Percentiles rank a stretch among this genome's conserved stretches.
Conservation (phyloP, 176 grass and related monocot species). For the Hyparrhenia diplandra region DNA sequence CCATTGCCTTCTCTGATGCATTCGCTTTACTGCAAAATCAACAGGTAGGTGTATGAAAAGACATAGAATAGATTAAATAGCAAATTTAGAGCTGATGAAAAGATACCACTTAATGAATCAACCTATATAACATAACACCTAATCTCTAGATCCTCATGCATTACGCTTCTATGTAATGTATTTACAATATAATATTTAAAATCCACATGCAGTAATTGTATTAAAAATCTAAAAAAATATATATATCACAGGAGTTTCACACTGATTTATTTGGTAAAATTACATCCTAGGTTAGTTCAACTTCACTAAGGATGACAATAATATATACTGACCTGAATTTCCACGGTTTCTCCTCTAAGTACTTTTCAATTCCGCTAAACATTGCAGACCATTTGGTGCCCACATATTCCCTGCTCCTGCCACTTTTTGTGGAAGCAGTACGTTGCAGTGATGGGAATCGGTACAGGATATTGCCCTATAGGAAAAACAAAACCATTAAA, state of each 20-base stretch:
- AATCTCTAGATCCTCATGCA: conserved; percentile 1
- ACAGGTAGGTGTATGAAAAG: conserved; percentile 5
- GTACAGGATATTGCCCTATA: conserved; percentile 94
- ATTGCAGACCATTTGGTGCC: conserved; percentile 78
- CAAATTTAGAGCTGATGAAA: neutral
- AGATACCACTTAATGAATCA: conserved; percentile 9
- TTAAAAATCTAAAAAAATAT: neutral
- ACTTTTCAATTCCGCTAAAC: conserved; percentile 69
- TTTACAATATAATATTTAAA: neutral
- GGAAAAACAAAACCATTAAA: conserved; percentile 5
- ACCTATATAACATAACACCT: neutral
- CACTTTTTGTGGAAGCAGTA: conserved; percentile 67
- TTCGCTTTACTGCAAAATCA: conserved; percentile 75
- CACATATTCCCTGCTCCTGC: conserved; percentile 69
- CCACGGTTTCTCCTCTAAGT: conserved; percentile 87
- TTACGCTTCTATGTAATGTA: neutral
- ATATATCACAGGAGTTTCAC: neutral
- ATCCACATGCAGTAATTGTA: neutral
- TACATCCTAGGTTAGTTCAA: neutral
- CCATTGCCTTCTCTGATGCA: conserved; percentile 82
- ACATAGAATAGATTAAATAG: conserved; percentile 9
- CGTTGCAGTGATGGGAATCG: conserved; percentile 85
- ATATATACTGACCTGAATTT: conserved; percentile 71
- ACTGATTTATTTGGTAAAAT: neutral
- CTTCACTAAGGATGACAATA: neutral